A percentile compares a stretch with the other conserved stretches of the same genome.
phyloP scores from a whole-genome alignment of 2,329 filamentous ascomycete species.

The Lachnellula arida region DNA sequence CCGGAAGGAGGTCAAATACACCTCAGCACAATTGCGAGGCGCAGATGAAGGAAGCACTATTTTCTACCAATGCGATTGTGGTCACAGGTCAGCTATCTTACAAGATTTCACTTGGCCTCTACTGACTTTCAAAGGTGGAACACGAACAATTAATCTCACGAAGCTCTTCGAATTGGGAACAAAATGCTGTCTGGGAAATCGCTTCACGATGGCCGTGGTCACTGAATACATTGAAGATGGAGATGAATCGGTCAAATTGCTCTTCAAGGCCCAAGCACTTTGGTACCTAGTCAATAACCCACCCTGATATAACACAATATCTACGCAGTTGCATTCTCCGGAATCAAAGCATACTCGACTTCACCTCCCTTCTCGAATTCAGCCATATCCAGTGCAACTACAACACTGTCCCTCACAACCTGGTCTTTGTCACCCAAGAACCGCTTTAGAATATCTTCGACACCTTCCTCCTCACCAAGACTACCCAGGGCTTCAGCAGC shows the following conservation, averaged over 20 bases:
- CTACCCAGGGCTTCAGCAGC: slow-evolving; percentile 94
- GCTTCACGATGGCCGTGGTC: neutral
- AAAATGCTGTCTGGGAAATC: neutral
- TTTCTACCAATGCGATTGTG: slow-evolving; percentile 85
- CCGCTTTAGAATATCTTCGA: slow-evolving; percentile 75
- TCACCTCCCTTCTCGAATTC: slow-evolving; percentile 90
- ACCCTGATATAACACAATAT: slow-evolving; percentile 1
- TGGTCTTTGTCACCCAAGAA: slow-evolving; percentile 89
- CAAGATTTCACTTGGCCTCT: neutral
- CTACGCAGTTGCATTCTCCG: slow-evolving; percentile 43
- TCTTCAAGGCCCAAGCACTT: slow-evolving; percentile 31
- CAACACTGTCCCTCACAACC: slow-evolving; percentile 89
- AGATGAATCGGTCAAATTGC: slow-evolving; percentile 13
- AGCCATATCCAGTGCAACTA: slow-evolving; percentile 96
- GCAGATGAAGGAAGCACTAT: slow-evolving; percentile 94
- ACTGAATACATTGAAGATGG: neutral
- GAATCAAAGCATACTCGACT: slow-evolving; percentile 87
- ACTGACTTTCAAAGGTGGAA: slow-evolving; percentile 28
- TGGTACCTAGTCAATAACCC: slow-evolving; percentile 24
- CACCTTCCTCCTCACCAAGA: slow-evolving; percentile 86
- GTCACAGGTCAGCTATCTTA: slow-evolving; percentile 61
- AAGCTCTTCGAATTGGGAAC: neutral
- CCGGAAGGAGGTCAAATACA: slow-evolving; percentile 75
- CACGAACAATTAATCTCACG: slow-evolving; percentile 32
- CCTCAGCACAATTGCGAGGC: slow-evolving; percentile 79